phyloP scores from a whole-genome alignment of 805 yeast species.

The Lachancea kluyveri region DNA sequence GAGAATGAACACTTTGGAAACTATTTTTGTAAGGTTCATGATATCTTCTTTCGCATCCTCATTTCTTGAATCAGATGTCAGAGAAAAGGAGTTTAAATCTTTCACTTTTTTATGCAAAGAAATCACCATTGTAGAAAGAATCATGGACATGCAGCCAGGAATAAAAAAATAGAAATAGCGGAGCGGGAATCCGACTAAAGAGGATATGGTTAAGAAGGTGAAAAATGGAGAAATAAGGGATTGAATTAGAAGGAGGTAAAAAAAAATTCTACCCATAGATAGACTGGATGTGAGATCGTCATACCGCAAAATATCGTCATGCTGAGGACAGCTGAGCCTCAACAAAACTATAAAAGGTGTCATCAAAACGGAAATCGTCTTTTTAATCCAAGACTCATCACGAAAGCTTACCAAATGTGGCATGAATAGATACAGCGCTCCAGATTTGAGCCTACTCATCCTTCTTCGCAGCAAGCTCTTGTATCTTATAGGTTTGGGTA shows the following conservation, averaged over 20 bases:
- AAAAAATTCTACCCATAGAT: slow-evolving; percentile 14
- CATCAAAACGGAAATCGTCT: slow-evolving; percentile 26
- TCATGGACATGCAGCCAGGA: slow-evolving; percentile 9
- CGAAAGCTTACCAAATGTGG: slow-evolving; percentile 31
- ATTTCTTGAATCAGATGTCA: slow-evolving; percentile 4
- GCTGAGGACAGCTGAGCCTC: slow-evolving; percentile 33
- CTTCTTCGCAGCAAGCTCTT: neutral
- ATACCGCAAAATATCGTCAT: slow-evolving; percentile 22
- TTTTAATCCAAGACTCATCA: slow-evolving; percentile 21
- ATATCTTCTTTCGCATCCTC: slow-evolving; percentile 9
- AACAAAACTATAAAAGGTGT: slow-evolving; percentile 32
- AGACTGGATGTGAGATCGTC: slow-evolving; percentile 19
- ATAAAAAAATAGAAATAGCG: slow-evolving; percentile 12
- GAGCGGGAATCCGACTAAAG: slow-evolving; percentile 11
- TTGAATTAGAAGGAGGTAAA: slow-evolving; percentile 26
- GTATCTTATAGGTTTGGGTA: slow-evolving; percentile 2
- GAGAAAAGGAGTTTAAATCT: slow-evolving; percentile 20
- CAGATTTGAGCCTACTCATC: slow-evolving; percentile 1
- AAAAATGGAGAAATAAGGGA: slow-evolving; percentile 28
- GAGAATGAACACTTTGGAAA: slow-evolving; percentile 8
- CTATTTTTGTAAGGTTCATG: slow-evolving; percentile 6
- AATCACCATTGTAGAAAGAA: slow-evolving; percentile 8
- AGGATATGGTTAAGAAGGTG: slow-evolving; percentile 15
- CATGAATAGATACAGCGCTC: slow-evolving; percentile 14
- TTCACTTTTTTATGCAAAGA: slow-evolving; percentile 13